Conservation (phyloP, 192 early-diverging fungal genomes). For the Backusella circina region DNA sequence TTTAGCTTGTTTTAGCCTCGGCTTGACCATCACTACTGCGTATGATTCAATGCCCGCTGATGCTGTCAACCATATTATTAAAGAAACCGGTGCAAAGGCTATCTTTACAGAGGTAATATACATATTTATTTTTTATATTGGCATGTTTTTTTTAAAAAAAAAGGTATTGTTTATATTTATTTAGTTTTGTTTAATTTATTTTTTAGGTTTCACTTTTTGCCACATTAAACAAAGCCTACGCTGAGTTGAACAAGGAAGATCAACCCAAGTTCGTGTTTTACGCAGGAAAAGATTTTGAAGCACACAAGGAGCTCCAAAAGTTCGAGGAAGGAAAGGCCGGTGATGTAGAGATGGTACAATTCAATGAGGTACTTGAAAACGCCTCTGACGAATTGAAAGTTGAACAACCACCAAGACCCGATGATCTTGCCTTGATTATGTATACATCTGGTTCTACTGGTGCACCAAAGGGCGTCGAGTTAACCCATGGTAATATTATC, state of each 20-base stretch:
- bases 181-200: not conserved
- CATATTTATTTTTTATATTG: no score
- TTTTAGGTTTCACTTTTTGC: slow-evolving; percentile 22
- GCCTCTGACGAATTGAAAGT: not conserved
- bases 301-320: slow-evolving; percentile 2
- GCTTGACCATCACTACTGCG: slow-evolving; percentile 66
- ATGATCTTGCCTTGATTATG: slow-evolving; percentile 59
- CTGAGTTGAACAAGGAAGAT: not conserved
- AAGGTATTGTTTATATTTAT: not conserved
- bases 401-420: slow-evolving; percentile 7
- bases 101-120: slow-evolving; percentile 44
- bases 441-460: slow-evolving; percentile 65
- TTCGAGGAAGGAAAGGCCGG: not conserved
- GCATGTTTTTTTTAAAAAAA: not conserved
- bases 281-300: slow-evolving; percentile 46
- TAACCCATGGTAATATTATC: slow-evolving; percentile 65
- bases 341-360: not conserved
- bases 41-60: slow-evolving; percentile 75
- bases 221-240: slow-evolving; percentile 25
- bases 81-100: slow-evolving; percentile 33
- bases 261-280: slow-evolving; percentile 59
- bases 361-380: not conserved
- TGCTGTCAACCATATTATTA: slow-evolving; percentile 65
- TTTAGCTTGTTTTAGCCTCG: slow-evolving; percentile 50
- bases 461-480: slow-evolving; percentile 70